phyloP scores from a whole-genome alignment of 2,329 filamentous ascomycete species.

The Alternaria arborescens region DNA sequence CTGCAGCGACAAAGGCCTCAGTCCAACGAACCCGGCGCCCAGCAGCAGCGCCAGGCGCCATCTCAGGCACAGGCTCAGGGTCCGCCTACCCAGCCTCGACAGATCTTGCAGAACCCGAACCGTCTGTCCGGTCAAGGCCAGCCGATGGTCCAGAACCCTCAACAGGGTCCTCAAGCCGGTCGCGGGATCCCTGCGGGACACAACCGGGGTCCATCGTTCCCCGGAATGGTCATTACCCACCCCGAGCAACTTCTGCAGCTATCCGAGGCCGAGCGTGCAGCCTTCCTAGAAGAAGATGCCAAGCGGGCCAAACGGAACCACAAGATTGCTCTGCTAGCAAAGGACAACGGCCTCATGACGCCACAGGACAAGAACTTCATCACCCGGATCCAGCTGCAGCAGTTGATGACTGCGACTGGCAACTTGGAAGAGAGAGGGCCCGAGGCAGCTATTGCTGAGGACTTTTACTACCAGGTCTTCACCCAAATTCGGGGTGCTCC shows the following conservation, averaged over 20 bases:
- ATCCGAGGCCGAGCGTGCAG: constrained; percentile 82
- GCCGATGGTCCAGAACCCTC: constrained; percentile 44
- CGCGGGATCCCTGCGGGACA: constrained; percentile 48
- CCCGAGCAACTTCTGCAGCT: constrained; percentile 78
- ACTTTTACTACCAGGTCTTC: constrained; percentile 99
- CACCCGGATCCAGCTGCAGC: constrained; percentile 95
- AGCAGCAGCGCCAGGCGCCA: constrained; percentile 38
- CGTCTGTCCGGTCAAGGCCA: constrained; percentile 61
- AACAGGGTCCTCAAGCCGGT: constrained; percentile 36
- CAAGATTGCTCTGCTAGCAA: constrained; percentile 93
- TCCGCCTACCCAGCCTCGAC: constrained; percentile 64
- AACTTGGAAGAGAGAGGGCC: constrained; percentile 81
- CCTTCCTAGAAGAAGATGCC: constrained; percentile 88
- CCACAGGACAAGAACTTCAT: constrained; percentile 99
- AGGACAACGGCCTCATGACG: constrained; percentile 97
- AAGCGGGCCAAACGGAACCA: constrained; percentile 97
- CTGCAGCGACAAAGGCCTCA: constrained; percentile 47
- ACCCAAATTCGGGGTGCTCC: constrained; percentile 91
- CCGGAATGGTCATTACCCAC: constrained; percentile 66
- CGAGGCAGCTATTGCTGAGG: constrained; percentile 84
- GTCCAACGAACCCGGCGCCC: constrained; percentile 28
- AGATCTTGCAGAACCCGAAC: constrained; percentile 83
- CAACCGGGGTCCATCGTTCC: constrained; percentile 59
- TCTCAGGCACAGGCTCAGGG: constrained; percentile 52
- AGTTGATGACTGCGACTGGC: constrained; percentile 90